A percentile compares a stretch with the other conserved stretches of the same genome.
phyloP scores from a whole-genome alignment of 768 basidiomycete species.

The Vararia minispora region DNA sequence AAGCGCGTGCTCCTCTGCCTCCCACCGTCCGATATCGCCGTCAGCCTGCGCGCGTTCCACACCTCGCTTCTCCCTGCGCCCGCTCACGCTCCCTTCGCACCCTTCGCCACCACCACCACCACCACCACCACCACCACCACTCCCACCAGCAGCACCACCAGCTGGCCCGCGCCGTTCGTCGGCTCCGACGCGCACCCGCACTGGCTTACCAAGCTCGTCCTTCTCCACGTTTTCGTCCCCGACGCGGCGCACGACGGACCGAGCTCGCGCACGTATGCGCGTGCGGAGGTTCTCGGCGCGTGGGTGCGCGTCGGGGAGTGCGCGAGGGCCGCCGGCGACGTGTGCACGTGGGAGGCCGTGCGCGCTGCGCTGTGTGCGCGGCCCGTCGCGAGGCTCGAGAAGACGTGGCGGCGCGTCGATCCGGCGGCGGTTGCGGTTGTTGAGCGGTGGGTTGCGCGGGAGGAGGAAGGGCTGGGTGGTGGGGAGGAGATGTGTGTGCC shows the following conservation, averaged over 20 bases:
- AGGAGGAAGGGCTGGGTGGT: slow-evolving; percentile 22
- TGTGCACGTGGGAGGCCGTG: slow-evolving; percentile 72
- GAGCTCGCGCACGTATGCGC: slow-evolving; percentile 51
- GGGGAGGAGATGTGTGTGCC: slow-evolving; percentile 41
- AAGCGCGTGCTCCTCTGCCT: slow-evolving; percentile 51
- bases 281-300: slow-evolving; percentile 59
- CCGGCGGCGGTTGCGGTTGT: slow-evolving; percentile 41
- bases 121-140: no score
- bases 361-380: slow-evolving; percentile 57
- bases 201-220: slow-evolving; percentile 68
- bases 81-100: no score
- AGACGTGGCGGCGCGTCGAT: slow-evolving; percentile 73
- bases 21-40: slow-evolving; percentile 51
- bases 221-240: slow-evolving; percentile 58
- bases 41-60: slow-evolving; percentile 56
- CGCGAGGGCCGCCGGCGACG: slow-evolving; percentile 62
- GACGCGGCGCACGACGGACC: slow-evolving; percentile 30
- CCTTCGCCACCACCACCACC: no score
- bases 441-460: slow-evolving; percentile 50
- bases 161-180: slow-evolving; percentile 47
- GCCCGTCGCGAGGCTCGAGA: slow-evolving; percentile 66
- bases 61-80: no score
- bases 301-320: slow-evolving; percentile 71
- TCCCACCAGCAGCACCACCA: no score
- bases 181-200: slow-evolving; percentile 65